Percentiles rank a stretch among this genome's conserved stretches.
phyloP scores from a whole-genome alignment of 768 basidiomycete species.

The Podaxis sp. region DNA sequence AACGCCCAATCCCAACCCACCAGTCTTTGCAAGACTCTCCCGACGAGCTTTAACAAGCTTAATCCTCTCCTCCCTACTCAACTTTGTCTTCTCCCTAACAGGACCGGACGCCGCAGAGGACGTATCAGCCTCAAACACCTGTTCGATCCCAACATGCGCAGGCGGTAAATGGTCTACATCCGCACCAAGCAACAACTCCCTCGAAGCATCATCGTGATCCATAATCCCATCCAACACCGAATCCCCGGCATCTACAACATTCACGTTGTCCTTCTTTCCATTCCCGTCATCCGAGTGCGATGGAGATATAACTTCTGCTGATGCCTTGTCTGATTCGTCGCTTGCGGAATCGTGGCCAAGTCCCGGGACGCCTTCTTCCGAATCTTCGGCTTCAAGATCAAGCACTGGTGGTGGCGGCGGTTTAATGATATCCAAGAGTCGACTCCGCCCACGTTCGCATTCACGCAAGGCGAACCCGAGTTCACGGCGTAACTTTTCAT shows the following conservation, averaged over 20 bases:
- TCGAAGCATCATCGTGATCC: slow-evolving; percentile 51
- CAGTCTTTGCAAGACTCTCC: slow-evolving; percentile 32
- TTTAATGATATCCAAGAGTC: slow-evolving; percentile 56
- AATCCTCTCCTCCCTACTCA: slow-evolving; percentile 78
- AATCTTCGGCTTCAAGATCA: slow-evolving; percentile 28
- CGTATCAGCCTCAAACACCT: slow-evolving; percentile 77
- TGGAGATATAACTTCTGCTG: slow-evolving; percentile 38
- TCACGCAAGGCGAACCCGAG: slow-evolving; percentile 78
- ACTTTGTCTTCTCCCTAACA: slow-evolving; percentile 58
- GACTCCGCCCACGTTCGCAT: slow-evolving; percentile 76
- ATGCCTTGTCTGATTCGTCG: slow-evolving; percentile 50
- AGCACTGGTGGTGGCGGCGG: slow-evolving; percentile 34
- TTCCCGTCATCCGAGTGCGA: slow-evolving; percentile 30
- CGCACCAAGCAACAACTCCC: slow-evolving; percentile 52
- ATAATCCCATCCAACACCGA: slow-evolving; percentile 18
- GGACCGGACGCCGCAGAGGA: slow-evolving; percentile 31
- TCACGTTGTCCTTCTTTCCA: slow-evolving; percentile 15
- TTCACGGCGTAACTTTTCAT: slow-evolving; percentile 74
- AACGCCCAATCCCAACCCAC: slow-evolving; percentile 29
- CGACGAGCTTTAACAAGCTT: slow-evolving; percentile 53
- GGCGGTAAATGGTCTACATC: slow-evolving; percentile 58
- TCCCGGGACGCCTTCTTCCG: slow-evolving; percentile 51
- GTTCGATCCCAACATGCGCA: slow-evolving; percentile 68
- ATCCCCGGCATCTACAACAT: slow-evolving; percentile 12
- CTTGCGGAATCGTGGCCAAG: slow-evolving; percentile 50